These are phyloP conservation scores for Gamarada debralockiae DNA, from an alignment of 495 filamentous ascomycete species.

Conservation along the genomic window DNA sequence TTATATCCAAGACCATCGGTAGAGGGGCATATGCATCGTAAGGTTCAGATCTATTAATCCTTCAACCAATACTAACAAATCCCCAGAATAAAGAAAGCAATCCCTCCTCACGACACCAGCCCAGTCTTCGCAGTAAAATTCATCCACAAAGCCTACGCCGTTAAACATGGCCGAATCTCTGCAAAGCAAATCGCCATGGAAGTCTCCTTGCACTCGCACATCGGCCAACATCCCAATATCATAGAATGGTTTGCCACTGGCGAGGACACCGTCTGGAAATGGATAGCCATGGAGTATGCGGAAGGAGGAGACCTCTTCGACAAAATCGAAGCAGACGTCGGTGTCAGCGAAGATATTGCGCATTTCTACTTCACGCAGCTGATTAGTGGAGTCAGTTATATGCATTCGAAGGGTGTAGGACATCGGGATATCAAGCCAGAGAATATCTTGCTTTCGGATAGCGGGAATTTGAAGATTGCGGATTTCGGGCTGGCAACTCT, in stretches of 20 bases:
- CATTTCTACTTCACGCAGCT: conserved; percentile 96
- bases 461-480: conserved; percentile 89
- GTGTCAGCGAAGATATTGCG: conserved; percentile 86
- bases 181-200: conserved; percentile 86
- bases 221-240: conserved; percentile 86
- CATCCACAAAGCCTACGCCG: conserved; percentile 93
- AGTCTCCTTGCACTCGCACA: conserved; percentile 79
- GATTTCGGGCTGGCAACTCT: conserved; percentile 96
- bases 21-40: conserved; percentile 96
- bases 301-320: conserved; percentile 97
- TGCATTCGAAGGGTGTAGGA: conserved; percentile 88
- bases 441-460: conserved; percentile 77
- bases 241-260: conserved; percentile 87
- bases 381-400: conserved; percentile 84
- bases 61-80: conserved; percentile 21
- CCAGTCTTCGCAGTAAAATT: conserved; percentile 97
- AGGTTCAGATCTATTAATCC: conserved; percentile 28
- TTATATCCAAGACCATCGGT: conserved; percentile 94
- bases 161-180: conserved; percentile 81
- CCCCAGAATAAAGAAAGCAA: conserved; percentile 87
- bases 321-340: conserved; percentile 97
- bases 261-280: conserved; percentile 87
- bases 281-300: conserved; percentile 98
- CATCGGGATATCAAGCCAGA: conserved; percentile 91
- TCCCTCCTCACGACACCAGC: conserved; percentile 58